Evolutionary conservation across 805 yeast species (phyloP).

Genomic region (Debaryomyces castellii): DNA sequence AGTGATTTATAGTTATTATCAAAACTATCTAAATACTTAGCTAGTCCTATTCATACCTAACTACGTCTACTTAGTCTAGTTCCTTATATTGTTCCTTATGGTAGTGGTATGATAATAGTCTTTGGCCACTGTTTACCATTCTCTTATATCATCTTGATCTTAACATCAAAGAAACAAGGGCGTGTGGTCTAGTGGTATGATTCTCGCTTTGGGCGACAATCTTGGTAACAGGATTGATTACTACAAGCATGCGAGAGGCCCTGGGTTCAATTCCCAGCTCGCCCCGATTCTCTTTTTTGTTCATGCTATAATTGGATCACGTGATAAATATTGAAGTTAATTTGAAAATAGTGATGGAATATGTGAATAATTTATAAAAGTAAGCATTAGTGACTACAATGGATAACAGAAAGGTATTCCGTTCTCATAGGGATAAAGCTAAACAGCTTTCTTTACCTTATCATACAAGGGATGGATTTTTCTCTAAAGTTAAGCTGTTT

Average conservation of each 20-base stretch:
- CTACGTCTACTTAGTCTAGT: too few relatives aligned
- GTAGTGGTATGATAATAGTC: too few relatives aligned
- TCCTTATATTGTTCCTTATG: too few relatives aligned
- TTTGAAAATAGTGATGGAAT: background rate
- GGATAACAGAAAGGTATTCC: constrained; percentile 37
- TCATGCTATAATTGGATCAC: background rate
- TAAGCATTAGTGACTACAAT: constrained; percentile 11
- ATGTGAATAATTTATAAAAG: background rate
- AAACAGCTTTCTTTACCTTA: constrained; percentile 20
- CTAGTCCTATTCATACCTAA: too few relatives aligned
- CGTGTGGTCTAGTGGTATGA: constrained; percentile 22
- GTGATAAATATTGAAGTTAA: background rate
- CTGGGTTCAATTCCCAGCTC: constrained; percentile 60
- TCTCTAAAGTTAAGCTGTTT: constrained; percentile 28
- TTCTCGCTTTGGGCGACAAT: constrained; percentile 20
- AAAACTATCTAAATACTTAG: too few relatives aligned
- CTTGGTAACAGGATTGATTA: constrained; percentile 6
- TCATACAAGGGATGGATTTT: constrained; percentile 20
- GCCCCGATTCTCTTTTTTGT: constrained; percentile 23
- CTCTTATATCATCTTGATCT: too few relatives aligned
- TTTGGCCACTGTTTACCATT: too few relatives aligned
- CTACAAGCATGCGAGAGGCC: constrained; percentile 50
- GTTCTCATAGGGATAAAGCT: constrained; percentile 24
- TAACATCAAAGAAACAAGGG: constrained; percentile 7
- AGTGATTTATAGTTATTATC: too few relatives aligned